Conservation (phyloP, 2,329 filamentous ascomycete genomes). For the Phialemonium atrogriseum region DNA sequence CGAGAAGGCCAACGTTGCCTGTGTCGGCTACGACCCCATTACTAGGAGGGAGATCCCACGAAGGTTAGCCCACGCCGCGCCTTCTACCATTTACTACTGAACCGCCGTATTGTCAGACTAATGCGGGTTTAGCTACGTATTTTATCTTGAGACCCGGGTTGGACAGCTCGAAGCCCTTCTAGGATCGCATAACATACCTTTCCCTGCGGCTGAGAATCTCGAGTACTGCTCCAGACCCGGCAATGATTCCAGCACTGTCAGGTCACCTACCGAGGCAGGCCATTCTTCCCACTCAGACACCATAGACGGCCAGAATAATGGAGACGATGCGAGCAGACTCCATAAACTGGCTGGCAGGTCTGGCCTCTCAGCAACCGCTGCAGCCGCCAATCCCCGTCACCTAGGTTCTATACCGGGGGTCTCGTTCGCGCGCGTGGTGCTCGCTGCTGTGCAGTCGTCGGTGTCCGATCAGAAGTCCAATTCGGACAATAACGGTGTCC, state of each 20-base stretch:
- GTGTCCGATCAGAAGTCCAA: slow-evolving; percentile 56
- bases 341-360: slow-evolving; percentile 58
- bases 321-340: slow-evolving; percentile 49
- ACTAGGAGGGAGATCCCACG: slow-evolving; percentile 92
- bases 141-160: slow-evolving; percentile 83
- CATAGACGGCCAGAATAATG: slow-evolving; percentile 33
- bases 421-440: slow-evolving; percentile 88
- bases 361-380: slow-evolving; percentile 19
- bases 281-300: slow-evolving; percentile 23
- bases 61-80: slow-evolving; percentile 52
- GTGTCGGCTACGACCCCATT: slow-evolving; percentile 93
- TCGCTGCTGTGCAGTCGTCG: slow-evolving; percentile 78
- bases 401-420: slow-evolving; percentile 83
- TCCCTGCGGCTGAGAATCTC: slow-evolving; percentile 63
- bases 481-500: slow-evolving; percentile 56
- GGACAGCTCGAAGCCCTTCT: slow-evolving; percentile 75
- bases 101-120: slow-evolving; percentile 4
- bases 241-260: slow-evolving; percentile 23
- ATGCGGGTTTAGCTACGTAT: slow-evolving; percentile 62
- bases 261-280: slow-evolving; percentile 24
- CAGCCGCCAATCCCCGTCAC: slow-evolving; percentile 69
- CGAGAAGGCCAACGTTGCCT: slow-evolving; percentile 84
- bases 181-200: slow-evolving; percentile 58
- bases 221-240: slow-evolving; percentile 49
- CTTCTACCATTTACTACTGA: not conserved